Percentiles rank a stretch among this genome's conserved stretches.
Conservation (phyloP, 768 basidiomycete genomes). For the Phaeolepiota aurea region DNA sequence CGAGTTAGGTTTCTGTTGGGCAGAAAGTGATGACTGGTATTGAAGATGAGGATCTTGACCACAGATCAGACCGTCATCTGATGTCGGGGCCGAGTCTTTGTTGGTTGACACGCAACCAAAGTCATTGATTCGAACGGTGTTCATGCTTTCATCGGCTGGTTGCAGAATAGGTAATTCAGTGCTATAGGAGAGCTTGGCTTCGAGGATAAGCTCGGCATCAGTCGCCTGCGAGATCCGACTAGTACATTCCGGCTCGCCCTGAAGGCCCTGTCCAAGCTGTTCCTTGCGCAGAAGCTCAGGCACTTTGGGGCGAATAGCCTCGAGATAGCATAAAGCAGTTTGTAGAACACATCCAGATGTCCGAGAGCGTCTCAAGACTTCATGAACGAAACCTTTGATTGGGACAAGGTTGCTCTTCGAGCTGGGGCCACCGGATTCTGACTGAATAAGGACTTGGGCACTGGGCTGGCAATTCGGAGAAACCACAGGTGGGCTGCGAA, state of each 20-base stretch:
- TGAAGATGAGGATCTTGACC: background rate
- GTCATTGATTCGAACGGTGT: constrained; percentile 36
- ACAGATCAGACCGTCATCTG: background rate
- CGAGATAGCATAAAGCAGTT: constrained; percentile 81
- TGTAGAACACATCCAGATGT: constrained; percentile 81
- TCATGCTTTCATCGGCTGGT: constrained; percentile 19
- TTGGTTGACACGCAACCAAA: constrained; percentile 9
- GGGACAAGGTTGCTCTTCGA: constrained; percentile 39
- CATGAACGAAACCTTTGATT: constrained; percentile 76
- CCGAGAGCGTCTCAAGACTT: constrained; percentile 79
- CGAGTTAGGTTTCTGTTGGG: background rate
- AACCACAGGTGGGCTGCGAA: constrained; percentile 4
- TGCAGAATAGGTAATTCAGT: constrained; percentile 10
- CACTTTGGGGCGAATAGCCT: constrained; percentile 68
- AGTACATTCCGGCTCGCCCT: constrained; percentile 30
- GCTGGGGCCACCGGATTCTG: constrained; percentile 4
- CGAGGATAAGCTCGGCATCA: constrained; percentile 32
- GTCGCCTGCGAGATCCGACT: constrained; percentile 34
- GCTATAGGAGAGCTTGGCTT: constrained; percentile 21
- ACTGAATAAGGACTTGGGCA: background rate
- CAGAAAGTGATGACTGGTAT: background rate
- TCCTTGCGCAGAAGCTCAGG: constrained; percentile 53
- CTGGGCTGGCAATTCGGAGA: background rate
- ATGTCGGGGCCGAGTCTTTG: background rate
- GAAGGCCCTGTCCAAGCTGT: constrained; percentile 30